A percentile compares a stretch with the other conserved stretches of the same genome.
Evolutionary conservation across 345 rosid species (phyloP).

Genomic region (Pseudoturritis turrita): DNA sequence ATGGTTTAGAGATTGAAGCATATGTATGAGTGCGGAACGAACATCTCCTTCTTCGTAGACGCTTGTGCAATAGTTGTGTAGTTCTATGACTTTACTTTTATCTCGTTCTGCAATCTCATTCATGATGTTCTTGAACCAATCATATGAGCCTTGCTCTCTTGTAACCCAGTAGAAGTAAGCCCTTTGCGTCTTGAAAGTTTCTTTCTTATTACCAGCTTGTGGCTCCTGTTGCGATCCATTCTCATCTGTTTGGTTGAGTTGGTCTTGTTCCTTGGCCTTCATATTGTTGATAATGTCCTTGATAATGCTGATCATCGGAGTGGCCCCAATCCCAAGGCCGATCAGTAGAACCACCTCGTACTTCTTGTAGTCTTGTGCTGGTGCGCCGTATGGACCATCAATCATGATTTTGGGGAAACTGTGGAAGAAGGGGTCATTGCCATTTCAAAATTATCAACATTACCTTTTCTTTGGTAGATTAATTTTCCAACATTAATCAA

Average conservation of each 20-base stretch:
- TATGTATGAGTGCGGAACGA: conserved; percentile 63
- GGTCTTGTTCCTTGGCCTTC: conserved; percentile 32
- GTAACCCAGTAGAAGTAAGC: conserved; percentile 84
- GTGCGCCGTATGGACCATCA: conserved; percentile 79
- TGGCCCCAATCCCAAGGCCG: conserved; percentile 75
- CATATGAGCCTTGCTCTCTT: conserved; percentile 69
- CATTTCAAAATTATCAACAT: not conserved
- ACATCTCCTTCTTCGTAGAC: conserved; percentile 74
- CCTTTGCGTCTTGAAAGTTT: conserved; percentile 48
- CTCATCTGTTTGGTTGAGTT: conserved; percentile 24
- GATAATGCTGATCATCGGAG: conserved; percentile 81
- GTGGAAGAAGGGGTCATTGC: not conserved
- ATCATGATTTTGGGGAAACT: conserved; percentile 50
- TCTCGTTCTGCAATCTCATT: conserved; percentile 30
- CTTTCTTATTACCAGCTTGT: conserved; percentile 23
- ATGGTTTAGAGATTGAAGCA: conserved; percentile 65
- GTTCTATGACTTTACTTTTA: conserved; percentile 59
- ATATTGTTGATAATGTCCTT: conserved; percentile 67
- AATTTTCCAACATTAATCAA: no score
- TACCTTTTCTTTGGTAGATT: no score
- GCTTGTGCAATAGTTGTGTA: conserved; percentile 72
- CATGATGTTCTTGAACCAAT: conserved; percentile 69
- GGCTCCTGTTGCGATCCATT: conserved; percentile 19
- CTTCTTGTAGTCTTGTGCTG: conserved; percentile 75
- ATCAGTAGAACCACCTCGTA: conserved; percentile 62